These are phyloP conservation scores for Trichoderma arundinaceum DNA, from an alignment of 2,329 filamentous ascomycete genomes.

Conservation along the genomic window DNA sequence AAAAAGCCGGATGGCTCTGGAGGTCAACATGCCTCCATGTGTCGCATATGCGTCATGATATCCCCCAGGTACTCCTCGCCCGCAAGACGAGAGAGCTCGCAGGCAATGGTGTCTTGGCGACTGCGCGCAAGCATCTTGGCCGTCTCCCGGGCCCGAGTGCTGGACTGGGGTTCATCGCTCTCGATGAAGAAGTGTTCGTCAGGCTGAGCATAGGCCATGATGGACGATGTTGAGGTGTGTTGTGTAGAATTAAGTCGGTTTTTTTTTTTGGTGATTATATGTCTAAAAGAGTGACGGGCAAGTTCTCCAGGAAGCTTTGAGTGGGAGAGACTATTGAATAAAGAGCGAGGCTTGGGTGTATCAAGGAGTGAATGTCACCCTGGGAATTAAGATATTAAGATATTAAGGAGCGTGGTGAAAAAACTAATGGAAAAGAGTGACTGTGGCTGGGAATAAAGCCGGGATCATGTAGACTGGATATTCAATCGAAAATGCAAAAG, in stretches of 20 bases:
- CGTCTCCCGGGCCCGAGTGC: slow-evolving; percentile 74
- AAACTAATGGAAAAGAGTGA: slow-evolving; percentile 61
- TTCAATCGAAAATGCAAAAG: slow-evolving; percentile 38
- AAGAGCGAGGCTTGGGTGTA: slow-evolving; percentile 43
- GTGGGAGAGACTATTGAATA: slow-evolving; percentile 50
- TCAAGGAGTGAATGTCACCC: slow-evolving; percentile 41
- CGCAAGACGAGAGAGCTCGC: slow-evolving; percentile 84
- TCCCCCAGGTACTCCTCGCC: slow-evolving; percentile 93
- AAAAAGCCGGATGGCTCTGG: not conserved
- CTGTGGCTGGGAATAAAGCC: slow-evolving; percentile 57
- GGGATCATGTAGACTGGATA: slow-evolving; percentile 49
- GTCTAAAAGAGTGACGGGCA: slow-evolving; percentile 54
- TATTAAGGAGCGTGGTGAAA: slow-evolving; percentile 65
- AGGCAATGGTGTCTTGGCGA: slow-evolving; percentile 84
- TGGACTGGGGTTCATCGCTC: slow-evolving; percentile 57
- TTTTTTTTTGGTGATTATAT: slow-evolving; percentile 34
- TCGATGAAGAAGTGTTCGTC: slow-evolving; percentile 62
- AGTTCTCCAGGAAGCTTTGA: slow-evolving; percentile 60
- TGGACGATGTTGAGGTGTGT: slow-evolving; percentile 39
- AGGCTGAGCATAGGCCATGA: slow-evolving; percentile 54
- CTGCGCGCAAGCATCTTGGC: slow-evolving; percentile 79
- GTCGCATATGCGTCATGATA: slow-evolving; percentile 89
- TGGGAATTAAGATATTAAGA: slow-evolving; percentile 58
- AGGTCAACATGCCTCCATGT: slow-evolving; percentile 77
- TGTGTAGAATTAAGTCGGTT: slow-evolving; percentile 37